Base-by-base conservation (phyloP, 495 filamentous ascomycete genomes). In the Tetracladium setigerum region DNA sequence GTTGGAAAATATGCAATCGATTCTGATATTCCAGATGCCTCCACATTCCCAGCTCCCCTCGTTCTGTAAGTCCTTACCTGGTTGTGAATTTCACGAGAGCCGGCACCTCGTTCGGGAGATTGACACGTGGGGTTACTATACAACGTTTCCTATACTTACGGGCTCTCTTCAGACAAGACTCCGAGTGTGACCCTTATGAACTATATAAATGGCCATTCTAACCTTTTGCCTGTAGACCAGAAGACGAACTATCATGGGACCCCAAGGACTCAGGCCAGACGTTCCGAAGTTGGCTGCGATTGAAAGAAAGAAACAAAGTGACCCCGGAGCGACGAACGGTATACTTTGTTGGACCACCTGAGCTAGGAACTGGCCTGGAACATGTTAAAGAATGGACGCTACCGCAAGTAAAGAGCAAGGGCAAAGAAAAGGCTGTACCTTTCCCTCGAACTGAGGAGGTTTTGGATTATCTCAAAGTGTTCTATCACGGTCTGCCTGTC, bases 401-500 rank as follows among this genome's bases (percentile, higher is more conserved):
- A 6, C 66, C 65, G n/a, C 38, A 15, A 37, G 17, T 38, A 13
- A 36, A 48, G 18, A 19, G 43, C 33, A 42, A 39, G 9, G 1
- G 19, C 18, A 22, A 37, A 30, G 41, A 17, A n/a, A 30, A 16
- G 19, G 16, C 30, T n/a, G 37, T 38, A 17, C n/a, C 17, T 18
- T 46, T 38, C 10, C 67, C 67, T 7, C 39, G 42, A 0, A 35
- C 45, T 1, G 27, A 71, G 11, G 66, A 76, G 41, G 43, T 81
- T 1, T 24, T 65, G 8, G 56, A 67, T 1, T 86, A 86, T 51
- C 53, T 86, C 3, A 32, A 43, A 1, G 78, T 75, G 0, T 86
- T 85, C 54, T 86, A 83, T 61, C 69, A 79, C 46, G 74, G 74
- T 0, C 46, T 84, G 22, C 57, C 62, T 1, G 73, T 83, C 35